Conservation (phyloP, 805 yeast genomes). For the Candida glaebosa region DNA sequence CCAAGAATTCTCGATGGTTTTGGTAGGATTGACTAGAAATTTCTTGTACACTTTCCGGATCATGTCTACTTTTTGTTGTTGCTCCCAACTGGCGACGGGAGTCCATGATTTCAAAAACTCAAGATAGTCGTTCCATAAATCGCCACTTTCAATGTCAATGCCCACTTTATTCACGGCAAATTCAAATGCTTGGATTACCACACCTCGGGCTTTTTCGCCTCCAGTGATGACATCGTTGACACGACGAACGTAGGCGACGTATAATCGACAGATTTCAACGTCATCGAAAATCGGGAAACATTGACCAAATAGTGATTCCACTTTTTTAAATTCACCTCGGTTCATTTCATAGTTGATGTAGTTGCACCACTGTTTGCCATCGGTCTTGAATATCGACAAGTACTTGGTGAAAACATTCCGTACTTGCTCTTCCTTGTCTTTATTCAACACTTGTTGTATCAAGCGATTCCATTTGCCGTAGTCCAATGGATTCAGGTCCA, state of each 20-base stretch:
- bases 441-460: conserved; percentile 44
- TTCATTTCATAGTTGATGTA: conserved; percentile 65
- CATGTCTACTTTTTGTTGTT: conserved; percentile 73
- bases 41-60: conserved; percentile 70
- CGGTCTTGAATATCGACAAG: conserved; percentile 61
- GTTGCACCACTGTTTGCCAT: conserved; percentile 62
- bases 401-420: conserved; percentile 57
- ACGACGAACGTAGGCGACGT: conserved; percentile 73
- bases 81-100: conserved; percentile 79
- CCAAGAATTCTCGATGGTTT: conserved; percentile 78
- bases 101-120: conserved; percentile 74
- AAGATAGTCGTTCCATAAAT: conserved; percentile 81
- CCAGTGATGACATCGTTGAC: conserved; percentile 70
- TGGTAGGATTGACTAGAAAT: conserved; percentile 72
- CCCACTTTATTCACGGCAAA: conserved; percentile 79
- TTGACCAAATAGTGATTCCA: conserved; percentile 62
- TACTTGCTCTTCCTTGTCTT: conserved; percentile 60
- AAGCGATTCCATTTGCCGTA: conserved; percentile 55
- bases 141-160: conserved; percentile 65
- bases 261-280: conserved; percentile 71
- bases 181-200: conserved; percentile 78
- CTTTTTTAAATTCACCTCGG: conserved; percentile 62
- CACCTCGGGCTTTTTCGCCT: conserved; percentile 73
- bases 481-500: conserved; percentile 52
- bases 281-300: conserved; percentile 61